Conservation (phyloP, 208 protist species). For the Acanthamoeba culbertsoni region DNA sequence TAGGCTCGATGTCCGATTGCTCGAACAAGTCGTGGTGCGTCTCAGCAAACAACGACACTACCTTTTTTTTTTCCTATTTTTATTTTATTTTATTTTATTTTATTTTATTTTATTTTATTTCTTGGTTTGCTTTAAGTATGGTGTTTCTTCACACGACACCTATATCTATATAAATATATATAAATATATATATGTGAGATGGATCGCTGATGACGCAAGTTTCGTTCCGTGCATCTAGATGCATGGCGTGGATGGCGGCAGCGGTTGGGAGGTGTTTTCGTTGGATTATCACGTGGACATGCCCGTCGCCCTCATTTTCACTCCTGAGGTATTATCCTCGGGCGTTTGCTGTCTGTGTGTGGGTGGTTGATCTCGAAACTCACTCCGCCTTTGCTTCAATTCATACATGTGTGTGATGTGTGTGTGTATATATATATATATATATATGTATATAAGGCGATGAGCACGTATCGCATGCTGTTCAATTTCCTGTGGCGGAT, state of each 20-base stretch:
- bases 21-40: conserved; percentile 23
- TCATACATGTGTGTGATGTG: neutral
- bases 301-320: conserved; percentile 81
- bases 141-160: neutral
- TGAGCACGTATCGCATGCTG: conserved; percentile 67
- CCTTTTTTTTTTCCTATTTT: neutral
- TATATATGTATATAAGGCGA: too few relatives aligned
- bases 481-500: conserved; percentile 83
- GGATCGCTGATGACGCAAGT: too few relatives aligned
- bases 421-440: neutral
- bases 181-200: too few relatives aligned
- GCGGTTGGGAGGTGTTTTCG: conserved; percentile 84
- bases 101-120: neutral
- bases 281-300: conserved; percentile 82
- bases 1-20: conserved; percentile 81
- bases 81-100: too few relatives aligned
- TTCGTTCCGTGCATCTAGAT: neutral
- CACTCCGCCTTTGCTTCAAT: neutral
- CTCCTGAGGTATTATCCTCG: neutral
- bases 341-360: neutral
- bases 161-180: too few relatives aligned
- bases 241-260: neutral
- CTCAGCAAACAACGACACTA: too few relatives aligned
- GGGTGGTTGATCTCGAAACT: neutral
- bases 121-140: too few relatives aligned